These are phyloP conservation scores for Sclerospora graminicola DNA, from an alignment of 352 stramenopile genomes.

Conservation along the genomic window DNA sequence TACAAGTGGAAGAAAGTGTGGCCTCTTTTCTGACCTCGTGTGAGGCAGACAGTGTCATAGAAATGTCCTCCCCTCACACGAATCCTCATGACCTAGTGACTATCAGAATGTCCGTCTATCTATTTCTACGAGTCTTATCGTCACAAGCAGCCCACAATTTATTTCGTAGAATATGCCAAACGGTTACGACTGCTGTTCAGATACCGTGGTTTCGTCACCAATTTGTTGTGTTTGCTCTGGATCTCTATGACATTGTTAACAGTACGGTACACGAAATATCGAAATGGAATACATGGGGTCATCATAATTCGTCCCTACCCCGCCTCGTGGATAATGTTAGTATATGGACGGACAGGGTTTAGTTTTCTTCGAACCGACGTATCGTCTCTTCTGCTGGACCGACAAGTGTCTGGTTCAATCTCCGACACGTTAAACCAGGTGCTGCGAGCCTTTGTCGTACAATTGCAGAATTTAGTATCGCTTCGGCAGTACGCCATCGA, in stretches of 20 bases:
- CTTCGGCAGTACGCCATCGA: neutral
- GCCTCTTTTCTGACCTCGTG: slow-evolving; percentile 2
- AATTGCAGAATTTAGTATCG: slow-evolving; percentile 2
- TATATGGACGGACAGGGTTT: too few relatives aligned
- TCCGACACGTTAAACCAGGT: too few relatives aligned
- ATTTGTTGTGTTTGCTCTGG: slow-evolving; percentile 9
- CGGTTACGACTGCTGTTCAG: too few relatives aligned
- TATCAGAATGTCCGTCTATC: neutral
- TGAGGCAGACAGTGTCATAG: too few relatives aligned
- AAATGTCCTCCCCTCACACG: slow-evolving; percentile 1
- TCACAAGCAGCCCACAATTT: slow-evolving; percentile 2
- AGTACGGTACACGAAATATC: slow-evolving; percentile 3
- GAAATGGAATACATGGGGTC: neutral
- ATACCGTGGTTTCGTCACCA: neutral
- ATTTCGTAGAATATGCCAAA: slow-evolving; percentile 1
- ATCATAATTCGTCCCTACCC: neutral
- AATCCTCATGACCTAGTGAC: neutral
- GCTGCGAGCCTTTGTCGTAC: too few relatives aligned
- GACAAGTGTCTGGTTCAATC: too few relatives aligned
- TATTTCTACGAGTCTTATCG: slow-evolving; percentile 10
- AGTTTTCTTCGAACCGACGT: too few relatives aligned
- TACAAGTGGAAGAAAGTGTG: neutral
- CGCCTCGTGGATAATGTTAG: too few relatives aligned
- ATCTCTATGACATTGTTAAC: slow-evolving; percentile 11
- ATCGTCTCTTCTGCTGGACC: too few relatives aligned